A percentile compares a stretch with the other conserved stretches of the same genome.
Evolutionary conservation across 2,329 filamentous ascomycete genomes (phyloP).

Genomic region (Fusarium udum): DNA sequence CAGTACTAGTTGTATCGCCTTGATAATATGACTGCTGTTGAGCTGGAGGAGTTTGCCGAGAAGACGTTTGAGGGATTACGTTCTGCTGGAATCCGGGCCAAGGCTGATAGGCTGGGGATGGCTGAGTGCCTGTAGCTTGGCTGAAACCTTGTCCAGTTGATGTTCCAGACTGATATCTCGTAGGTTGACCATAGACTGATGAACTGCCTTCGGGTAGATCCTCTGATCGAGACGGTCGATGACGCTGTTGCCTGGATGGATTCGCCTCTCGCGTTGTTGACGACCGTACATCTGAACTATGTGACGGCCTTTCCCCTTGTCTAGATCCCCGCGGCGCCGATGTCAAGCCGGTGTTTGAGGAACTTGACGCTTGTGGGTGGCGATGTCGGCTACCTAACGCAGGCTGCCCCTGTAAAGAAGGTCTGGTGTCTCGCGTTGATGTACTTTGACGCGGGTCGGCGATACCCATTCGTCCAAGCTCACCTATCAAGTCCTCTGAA

Average conservation of each 20-base stretch:
- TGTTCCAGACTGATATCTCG: background rate
- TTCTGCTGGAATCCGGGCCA: fast-evolving
- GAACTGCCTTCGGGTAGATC: too few relatives aligned
- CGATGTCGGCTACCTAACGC: background rate
- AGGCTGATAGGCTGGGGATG: background rate
- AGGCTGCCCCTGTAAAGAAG: background rate
- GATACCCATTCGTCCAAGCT: background rate
- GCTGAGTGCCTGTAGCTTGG: background rate
- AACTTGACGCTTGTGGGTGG: background rate
- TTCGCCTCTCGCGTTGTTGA: too few relatives aligned
- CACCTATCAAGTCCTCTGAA: background rate
- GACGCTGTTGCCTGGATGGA: too few relatives aligned
- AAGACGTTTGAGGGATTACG: background rate
- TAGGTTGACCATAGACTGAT: background rate
- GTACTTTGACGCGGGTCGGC: background rate
- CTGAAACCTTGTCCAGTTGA: background rate
- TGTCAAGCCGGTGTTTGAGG: background rate
- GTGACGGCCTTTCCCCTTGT: too few relatives aligned
- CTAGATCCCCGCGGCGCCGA: background rate
- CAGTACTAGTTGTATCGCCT: too few relatives aligned
- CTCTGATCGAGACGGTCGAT: background rate
- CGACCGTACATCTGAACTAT: too few relatives aligned
- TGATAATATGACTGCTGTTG: background rate
- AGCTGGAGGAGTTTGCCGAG: background rate
- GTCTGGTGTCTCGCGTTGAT: background rate